Base-by-base conservation (phyloP, 352 stramenopile genomes). In the Phytophthora quininea region DNA sequence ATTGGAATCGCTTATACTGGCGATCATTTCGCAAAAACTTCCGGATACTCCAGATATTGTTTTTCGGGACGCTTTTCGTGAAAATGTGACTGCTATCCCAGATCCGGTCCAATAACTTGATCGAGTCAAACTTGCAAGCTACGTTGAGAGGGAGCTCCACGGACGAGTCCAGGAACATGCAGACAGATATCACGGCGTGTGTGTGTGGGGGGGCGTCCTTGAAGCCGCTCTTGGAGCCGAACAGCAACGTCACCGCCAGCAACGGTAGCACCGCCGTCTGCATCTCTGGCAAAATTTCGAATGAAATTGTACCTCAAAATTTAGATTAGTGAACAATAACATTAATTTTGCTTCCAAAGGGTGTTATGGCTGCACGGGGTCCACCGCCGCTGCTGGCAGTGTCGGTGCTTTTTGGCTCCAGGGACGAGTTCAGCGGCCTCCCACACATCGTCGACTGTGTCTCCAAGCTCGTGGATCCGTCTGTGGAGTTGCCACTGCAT, bases 401-500 rank as follows among this genome's bases (percentile, higher is more conserved):
- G 35, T 6, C 10, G 6, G 6, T 40, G 35, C 6, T 40, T 11
- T 40, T 40, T 11, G 6, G 35, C 35, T 40, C 6, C 35, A 40
- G 10, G 35, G 35, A 11, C 6, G 10, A 40, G 35, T 40, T 40
- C 35, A 40, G 10, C 6, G 6, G 10, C 35, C 35, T 40, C 35
- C 35, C 35, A 11, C 35, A 40, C 10, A 11, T 40, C 6, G 10
- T 40, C 35, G 10, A 6, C 10, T 6, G 6, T 11, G 35, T 19
- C 33, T 67, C 12, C 51, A 55, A 15, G 6, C 10, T 11, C 38
- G 4, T 47, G 15, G 2, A 19, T 35, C 33, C 45, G 30, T 52
- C 60, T 32, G 51, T 51, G 24, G 52, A 45, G 19, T 24, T 57
- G 27, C 37, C 42, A 4, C 45, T 58, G 7, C 15, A 35, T 6